phyloP scores from a whole-genome alignment of 495 filamentous ascomycete species.

The Glutinoglossum americanum region DNA sequence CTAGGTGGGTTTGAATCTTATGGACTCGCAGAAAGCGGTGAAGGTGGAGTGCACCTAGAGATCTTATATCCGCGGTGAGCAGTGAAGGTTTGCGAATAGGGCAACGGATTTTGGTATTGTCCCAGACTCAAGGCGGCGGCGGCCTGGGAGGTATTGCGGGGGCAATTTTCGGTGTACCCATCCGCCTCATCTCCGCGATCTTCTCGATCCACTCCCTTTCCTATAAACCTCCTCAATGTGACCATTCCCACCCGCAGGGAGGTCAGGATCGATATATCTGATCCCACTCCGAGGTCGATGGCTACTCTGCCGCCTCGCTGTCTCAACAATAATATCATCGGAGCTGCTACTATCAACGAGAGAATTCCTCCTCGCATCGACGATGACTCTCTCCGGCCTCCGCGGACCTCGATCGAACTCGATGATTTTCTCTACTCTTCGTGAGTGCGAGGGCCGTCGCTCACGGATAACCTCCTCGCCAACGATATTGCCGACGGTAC shows the following conservation, averaged over 20 bases:
- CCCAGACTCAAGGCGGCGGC: too few species aligned
- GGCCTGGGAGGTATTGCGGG: too few species aligned
- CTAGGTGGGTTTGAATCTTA: too few species aligned
- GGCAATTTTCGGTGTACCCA: too few species aligned
- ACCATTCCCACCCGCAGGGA: conserved; percentile 16
- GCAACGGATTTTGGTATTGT: too few species aligned
- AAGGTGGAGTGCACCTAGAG: too few species aligned
- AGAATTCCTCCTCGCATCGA: background rate
- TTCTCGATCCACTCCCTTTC: background rate
- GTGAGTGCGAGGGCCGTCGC: background rate
- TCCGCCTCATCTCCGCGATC: background rate
- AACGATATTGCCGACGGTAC: conserved; percentile 6
- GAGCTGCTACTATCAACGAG: conserved; percentile 4
- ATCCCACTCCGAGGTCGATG: conserved; percentile 10
- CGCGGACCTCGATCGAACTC: conserved; percentile 4
- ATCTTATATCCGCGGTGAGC: too few species aligned
- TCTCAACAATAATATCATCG: conserved; percentile 19
- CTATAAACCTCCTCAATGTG: conserved; percentile 5
- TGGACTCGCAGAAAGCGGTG: too few species aligned
- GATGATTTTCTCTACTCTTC: background rate
- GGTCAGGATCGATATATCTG: conserved; percentile 17
- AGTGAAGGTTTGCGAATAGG: too few species aligned
- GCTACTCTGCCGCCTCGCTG: conserved; percentile 6
- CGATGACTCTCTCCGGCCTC: conserved; percentile 5
- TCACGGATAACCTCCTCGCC: background rate